A percentile compares a stretch with the other conserved stretches of the same genome.
These are phyloP conservation scores for Chrysoporthe cubensis DNA, from an alignment of 2,329 filamentous ascomycete genomes.

Conservation along the genomic window DNA sequence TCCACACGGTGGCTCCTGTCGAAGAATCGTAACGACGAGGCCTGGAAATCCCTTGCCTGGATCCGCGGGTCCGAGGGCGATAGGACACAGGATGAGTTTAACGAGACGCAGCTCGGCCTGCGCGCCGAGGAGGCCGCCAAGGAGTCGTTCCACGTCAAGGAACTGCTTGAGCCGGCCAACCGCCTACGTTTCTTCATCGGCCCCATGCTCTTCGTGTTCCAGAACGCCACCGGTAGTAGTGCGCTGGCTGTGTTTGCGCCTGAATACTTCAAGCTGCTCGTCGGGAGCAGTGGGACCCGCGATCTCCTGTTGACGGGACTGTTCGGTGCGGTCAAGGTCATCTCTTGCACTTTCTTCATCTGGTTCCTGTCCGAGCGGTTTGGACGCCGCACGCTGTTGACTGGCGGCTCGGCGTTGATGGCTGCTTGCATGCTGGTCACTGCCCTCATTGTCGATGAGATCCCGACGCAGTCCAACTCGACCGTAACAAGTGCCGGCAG, in stretches of 20 bases:
- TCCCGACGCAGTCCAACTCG: conserved; percentile 9
- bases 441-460: conserved; percentile 14
- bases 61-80: conserved; percentile 14
- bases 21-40: conserved; percentile 15
- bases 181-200: conserved; percentile 18
- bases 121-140: conserved; percentile 14
- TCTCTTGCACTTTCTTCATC: conserved; percentile 20
- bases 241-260: conserved; percentile 16
- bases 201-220: conserved; percentile 18
- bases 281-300: conserved; percentile 19
- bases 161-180: conserved; percentile 23
- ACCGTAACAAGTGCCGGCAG: conserved; percentile 19
- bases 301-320: conserved; percentile 17
- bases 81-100: conserved; percentile 13
- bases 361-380: conserved; percentile 16
- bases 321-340: conserved; percentile 20
- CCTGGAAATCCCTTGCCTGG: conserved; percentile 14
- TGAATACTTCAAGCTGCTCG: conserved; percentile 19
- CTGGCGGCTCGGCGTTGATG: conserved; percentile 14
- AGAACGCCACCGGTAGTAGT: conserved; percentile 18
- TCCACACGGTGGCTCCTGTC: conserved; percentile 22
- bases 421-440: conserved; percentile 18
- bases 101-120: conserved; percentile 17
- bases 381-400: conserved; percentile 13
- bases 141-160: conserved; percentile 9